Percentiles rank a stretch among this genome's conserved stretches.
These are phyloP conservation scores for Hypoxylon trugodes DNA, from an alignment of 495 filamentous ascomycete species.

Conservation along the genomic window DNA sequence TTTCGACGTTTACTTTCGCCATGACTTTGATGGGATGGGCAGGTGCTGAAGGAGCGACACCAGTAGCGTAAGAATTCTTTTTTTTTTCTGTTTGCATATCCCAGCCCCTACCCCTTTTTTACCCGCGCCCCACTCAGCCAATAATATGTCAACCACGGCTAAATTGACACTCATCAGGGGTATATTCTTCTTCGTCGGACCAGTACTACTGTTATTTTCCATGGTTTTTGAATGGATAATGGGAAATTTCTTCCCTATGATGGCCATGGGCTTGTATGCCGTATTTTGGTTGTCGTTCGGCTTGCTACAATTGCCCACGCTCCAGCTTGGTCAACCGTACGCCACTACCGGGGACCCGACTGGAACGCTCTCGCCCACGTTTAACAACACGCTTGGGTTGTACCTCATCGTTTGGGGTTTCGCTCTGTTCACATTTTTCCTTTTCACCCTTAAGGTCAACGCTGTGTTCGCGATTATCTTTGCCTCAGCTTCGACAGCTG, in stretches of 20 bases:
- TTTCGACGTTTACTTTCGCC: constrained; percentile 55
- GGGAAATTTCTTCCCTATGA: constrained; percentile 65
- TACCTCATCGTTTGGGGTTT: constrained; percentile 66
- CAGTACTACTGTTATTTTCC: constrained; percentile 55
- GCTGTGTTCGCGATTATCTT: constrained; percentile 63
- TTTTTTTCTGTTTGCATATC: neutral
- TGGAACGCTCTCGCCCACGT: constrained; percentile 53
- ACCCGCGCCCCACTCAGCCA: constrained; percentile 12
- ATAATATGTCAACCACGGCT: constrained; percentile 15
- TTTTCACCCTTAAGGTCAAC: constrained; percentile 65
- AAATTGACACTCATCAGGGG: constrained; percentile 46
- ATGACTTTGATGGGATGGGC: constrained; percentile 65
- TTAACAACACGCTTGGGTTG: constrained; percentile 58
- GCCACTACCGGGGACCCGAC: constrained; percentile 53
- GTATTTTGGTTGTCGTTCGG: constrained; percentile 67
- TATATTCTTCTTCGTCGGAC: constrained; percentile 65
- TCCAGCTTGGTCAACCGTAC: constrained; percentile 58
- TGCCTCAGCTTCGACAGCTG: constrained; percentile 55
- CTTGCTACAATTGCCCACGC: constrained; percentile 60
- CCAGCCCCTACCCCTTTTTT: neutral
- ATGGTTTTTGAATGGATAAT: constrained; percentile 62
- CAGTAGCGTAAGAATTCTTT: constrained; percentile 53
- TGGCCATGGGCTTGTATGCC: constrained; percentile 64
- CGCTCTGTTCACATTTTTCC: constrained; percentile 63
- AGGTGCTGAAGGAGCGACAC: constrained; percentile 54